Evolutionary conservation across 768 basidiomycete genomes (phyloP).

Genomic region (Russula griseocarnosa): DNA sequence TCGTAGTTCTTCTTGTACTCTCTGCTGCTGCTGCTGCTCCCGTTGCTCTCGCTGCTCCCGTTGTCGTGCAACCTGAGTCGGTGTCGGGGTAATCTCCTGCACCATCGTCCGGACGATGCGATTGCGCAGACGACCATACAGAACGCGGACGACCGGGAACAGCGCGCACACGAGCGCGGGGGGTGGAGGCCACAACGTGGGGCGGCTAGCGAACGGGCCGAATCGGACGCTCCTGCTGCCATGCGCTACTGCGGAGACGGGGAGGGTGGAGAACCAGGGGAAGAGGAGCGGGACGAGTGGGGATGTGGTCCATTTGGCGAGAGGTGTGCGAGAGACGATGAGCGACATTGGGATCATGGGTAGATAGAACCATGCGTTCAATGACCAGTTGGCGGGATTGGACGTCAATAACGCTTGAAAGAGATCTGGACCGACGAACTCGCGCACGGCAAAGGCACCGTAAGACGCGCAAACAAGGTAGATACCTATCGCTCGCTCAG

Average conservation of each 20-base stretch:
- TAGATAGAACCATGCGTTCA: slow-evolving; percentile 70
- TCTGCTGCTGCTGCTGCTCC: neutral
- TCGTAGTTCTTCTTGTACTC: neutral
- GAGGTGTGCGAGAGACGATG: slow-evolving; percentile 49
- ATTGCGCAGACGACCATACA: slow-evolving; percentile 30
- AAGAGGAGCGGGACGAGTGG: slow-evolving; percentile 36
- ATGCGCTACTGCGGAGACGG: slow-evolving; percentile 24
- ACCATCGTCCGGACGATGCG: slow-evolving; percentile 31
- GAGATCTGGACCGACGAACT: slow-evolving; percentile 65
- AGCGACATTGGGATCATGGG: slow-evolving; percentile 67
- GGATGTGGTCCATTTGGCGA: slow-evolving; percentile 29
- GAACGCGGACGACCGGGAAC: slow-evolving; percentile 31
- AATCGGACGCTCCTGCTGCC: neutral
- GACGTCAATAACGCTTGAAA: slow-evolving; percentile 55
- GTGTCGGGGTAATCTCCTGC: slow-evolving; percentile 1
- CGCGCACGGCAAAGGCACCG: slow-evolving; percentile 65
- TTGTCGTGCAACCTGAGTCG: neutral
- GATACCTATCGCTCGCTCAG: slow-evolving; percentile 35
- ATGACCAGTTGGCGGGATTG: slow-evolving; percentile 70
- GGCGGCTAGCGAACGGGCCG: slow-evolving; percentile 5
- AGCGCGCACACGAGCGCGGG: slow-evolving; percentile 34
- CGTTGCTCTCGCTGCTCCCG: neutral
- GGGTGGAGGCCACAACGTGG: slow-evolving; percentile 36
- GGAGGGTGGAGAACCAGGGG: slow-evolving; percentile 33
- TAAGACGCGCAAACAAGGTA: slow-evolving; percentile 57